Evolutionary conservation across 2,329 filamentous ascomycete genomes (phyloP), one percentile per base, ranked within the genome.

Genomic region (Fusarium abutilonis): DNA sequence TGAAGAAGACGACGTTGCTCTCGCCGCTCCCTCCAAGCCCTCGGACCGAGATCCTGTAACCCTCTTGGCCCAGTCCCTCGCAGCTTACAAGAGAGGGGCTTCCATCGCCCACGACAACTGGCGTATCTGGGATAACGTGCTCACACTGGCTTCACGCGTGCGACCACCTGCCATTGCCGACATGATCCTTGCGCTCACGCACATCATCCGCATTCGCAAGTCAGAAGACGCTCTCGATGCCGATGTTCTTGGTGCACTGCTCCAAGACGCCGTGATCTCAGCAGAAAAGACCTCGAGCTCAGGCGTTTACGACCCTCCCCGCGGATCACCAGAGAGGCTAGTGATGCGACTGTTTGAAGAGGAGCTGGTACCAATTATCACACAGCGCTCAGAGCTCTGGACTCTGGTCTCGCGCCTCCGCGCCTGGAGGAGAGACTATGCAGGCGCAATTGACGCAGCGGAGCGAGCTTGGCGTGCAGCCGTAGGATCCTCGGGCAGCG

Each of bases 121-220:
- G 84, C 88, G 92, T 67, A 97, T 99, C 74, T 98, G 94, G 94
- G 92, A 96, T 73, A 99, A 99, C 70, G 89, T 98, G 14, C 85
- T 99, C 54, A 95, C 93, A 0, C 88, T 98, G 19, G 90, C 91
- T 0, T 86, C 91, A 0, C 90, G 92, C 2, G 84, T 95, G 26
- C 83, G 82, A 1, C 93, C 94, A 0, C 89, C 91, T 0, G 86
- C 89, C 1, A 88, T 92, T 71, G 75, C 81, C 1, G 92, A 97
- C 60, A 86, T 97, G 46, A 79, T 97, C 29, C 82, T 89, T 5
- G 92, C 92, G 0, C 83, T 95, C 56, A 85, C 84, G 36, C 86
- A 89, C 59, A 83, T 98, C 47, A 86, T 97, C 50, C 86, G 89
- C 21, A 86, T 98, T 35, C 87, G 91, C 36, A 83, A 87, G 38